Conservation (phyloP, 1,139 yeast genomes). For the Suhomyces yuchorum region DNA sequence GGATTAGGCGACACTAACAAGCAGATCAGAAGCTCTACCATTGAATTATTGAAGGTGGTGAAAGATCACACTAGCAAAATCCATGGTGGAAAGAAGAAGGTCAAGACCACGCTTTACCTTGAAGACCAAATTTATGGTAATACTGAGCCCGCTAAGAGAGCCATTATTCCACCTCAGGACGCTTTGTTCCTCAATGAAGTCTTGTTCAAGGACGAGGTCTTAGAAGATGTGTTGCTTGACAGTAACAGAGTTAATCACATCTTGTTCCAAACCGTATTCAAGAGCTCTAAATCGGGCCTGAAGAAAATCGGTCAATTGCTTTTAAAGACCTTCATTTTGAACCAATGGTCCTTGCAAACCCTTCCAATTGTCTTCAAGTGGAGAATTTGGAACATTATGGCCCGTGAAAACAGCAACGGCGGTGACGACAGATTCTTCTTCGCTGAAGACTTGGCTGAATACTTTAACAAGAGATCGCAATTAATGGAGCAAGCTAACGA, state of each 20-base stretch:
- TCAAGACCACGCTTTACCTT: conserved; percentile 32
- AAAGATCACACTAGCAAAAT: conserved; percentile 22
- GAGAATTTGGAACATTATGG: conserved; percentile 37
- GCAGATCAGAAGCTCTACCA: conserved; percentile 30
- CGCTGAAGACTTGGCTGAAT: conserved; percentile 33
- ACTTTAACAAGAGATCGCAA: conserved; percentile 36
- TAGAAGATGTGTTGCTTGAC: conserved; percentile 37
- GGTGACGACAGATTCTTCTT: conserved; percentile 37
- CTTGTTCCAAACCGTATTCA: conserved; percentile 34
- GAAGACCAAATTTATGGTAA: conserved; percentile 48
- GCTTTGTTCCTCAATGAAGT: conserved; percentile 49
- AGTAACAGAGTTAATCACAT: conserved; percentile 27
- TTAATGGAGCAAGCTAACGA: conserved; percentile 49
- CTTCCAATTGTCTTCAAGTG: conserved; percentile 38
- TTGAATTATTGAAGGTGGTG: conserved; percentile 27
- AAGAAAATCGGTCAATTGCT: conserved; percentile 43
- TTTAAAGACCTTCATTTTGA: conserved; percentile 42
- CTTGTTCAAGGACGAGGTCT: conserved; percentile 32
- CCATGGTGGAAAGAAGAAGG: conserved; percentile 26
- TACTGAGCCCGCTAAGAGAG: conserved; percentile 40
- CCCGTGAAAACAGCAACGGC: conserved; percentile 25
- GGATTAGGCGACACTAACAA: conserved; percentile 38
- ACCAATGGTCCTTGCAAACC: conserved; percentile 42
- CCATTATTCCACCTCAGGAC: conserved; percentile 69
- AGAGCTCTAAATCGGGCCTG: conserved; percentile 29